Evolutionary conservation across 805 yeast genomes (phyloP), one percentile per base, ranked within the genome.

Genomic region (Lipomyces orientalis): DNA sequence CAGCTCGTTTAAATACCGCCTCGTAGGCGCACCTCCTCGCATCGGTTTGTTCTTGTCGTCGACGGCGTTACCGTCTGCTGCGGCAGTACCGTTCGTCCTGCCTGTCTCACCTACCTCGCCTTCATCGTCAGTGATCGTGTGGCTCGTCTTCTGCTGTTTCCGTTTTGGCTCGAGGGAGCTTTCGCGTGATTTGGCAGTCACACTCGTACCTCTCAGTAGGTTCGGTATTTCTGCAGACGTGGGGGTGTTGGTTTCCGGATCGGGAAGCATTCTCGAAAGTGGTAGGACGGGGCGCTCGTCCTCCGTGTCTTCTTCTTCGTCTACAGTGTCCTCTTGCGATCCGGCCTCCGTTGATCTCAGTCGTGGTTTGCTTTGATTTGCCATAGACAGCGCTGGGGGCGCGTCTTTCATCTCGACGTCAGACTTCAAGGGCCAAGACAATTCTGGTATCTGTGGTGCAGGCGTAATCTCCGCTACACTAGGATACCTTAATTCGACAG

Each of bases 11-110:
- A 90, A 80, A 82, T 90, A 90, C 72, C 82, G 84, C 70, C 97
- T 83, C 1, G 88, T 83, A 0, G 90, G 86, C 1, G 93, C 89
- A 0, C 95, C 95, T 8, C 91, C 90, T 16, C 70, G 70, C 35
- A 60, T 52, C n/a, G 79, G 78, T 25, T 46, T 49, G 14, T 46
- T 33, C 25, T 22, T 22, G 37, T 57, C 60, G 6, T 33, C 46
- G 16, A 43, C 37, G 16, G 58, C 14, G 25, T 52, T 49, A n/a
- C 35, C 54, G 22, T 34, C 58, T 29, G 34, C 37, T 12, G 58
- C 35, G 22, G 55, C 31, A 12, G 55, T n/a, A 5, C 22, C 55
- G 55, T n/a, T n/a, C 31, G 5, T 14, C 55, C 1, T 10, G n/a
- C 16, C n/a, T 1, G 51, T 2, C 19, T n/a, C 51, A 46, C 1